Conservation (phyloP, 305 asterid species). For the Coffea humblotiana region DNA sequence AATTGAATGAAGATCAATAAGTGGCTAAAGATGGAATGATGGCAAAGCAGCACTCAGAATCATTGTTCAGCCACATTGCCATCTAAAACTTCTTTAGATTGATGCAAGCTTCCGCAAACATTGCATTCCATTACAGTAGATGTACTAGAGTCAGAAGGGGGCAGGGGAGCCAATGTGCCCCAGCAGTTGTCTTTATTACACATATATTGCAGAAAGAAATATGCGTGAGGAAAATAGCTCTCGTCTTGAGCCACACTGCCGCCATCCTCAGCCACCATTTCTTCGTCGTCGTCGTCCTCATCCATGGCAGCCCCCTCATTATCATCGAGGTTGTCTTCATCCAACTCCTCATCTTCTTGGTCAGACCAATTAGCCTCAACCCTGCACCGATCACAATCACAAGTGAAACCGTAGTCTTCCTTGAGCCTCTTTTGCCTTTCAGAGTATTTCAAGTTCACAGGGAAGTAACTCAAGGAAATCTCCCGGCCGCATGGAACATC, state of each 20-base stretch:
- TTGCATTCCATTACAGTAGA: conserved; percentile 75
- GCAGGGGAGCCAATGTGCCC: conserved; percentile 92
- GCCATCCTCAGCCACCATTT: conserved; percentile 34
- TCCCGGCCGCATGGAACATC: conserved; percentile 73
- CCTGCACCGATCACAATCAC: conserved; percentile 87
- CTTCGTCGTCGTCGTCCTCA: conserved; percentile 41
- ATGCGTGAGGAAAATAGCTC: conserved; percentile 75
- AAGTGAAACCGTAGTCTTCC: conserved; percentile 78
- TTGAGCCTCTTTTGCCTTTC: conserved; percentile 81
- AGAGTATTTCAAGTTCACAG: conserved; percentile 64
- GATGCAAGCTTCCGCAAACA: conserved; percentile 69
- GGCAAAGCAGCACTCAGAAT: conserved; percentile 3
- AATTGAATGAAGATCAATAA: neutral
- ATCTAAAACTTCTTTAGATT: conserved; percentile 33
- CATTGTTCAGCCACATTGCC: conserved; percentile 16
- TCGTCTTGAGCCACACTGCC: conserved; percentile 32
- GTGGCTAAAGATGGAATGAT: neutral
- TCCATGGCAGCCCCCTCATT: conserved; percentile 49
- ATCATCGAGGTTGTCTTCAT: conserved; percentile 36
- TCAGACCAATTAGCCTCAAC: conserved; percentile 96
- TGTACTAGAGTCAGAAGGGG: conserved; percentile 42
- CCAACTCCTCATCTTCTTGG: conserved; percentile 54
- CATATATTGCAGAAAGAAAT: conserved; percentile 76
- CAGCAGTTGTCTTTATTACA: conserved; percentile 70
- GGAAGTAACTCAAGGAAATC: conserved; percentile 85